Conservation (phyloP, 495 filamentous ascomycete species). For the Lasiosphaeris hirsuta region DNA sequence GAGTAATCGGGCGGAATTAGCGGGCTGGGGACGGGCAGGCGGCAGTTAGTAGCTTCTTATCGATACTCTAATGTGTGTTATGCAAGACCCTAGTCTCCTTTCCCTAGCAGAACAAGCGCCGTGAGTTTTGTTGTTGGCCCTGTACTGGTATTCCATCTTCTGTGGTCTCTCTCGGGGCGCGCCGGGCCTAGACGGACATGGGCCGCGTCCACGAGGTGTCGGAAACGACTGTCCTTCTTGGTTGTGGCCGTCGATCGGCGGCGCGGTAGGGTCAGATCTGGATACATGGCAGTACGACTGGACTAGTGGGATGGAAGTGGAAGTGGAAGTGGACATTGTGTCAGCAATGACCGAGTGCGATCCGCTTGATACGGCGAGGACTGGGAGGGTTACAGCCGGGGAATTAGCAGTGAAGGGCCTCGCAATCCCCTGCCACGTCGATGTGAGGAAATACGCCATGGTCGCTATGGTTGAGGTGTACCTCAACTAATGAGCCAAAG, state of each 20-base stretch:
- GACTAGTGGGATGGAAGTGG: not conserved
- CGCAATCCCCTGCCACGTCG: not conserved
- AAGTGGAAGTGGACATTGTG: not conserved
- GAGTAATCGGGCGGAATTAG: too few relatives aligned
- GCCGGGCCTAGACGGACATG: not conserved
- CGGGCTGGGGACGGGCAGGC: too few relatives aligned
- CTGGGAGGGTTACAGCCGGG: not conserved
- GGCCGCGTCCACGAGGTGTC: not conserved
- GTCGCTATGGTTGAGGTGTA: not conserved
- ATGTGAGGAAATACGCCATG: not conserved
- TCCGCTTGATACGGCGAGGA: not conserved
- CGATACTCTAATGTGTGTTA: too few relatives aligned
- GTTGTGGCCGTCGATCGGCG: not conserved
- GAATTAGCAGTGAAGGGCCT: not conserved
- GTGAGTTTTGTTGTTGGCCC: too few relatives aligned
- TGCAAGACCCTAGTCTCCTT: too few relatives aligned
- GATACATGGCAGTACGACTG: not conserved
- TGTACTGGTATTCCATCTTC: not conserved
- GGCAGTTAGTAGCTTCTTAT: too few relatives aligned
- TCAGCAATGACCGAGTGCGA: not conserved
- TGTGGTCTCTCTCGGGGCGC: not conserved
- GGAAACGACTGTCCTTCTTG: not conserved
- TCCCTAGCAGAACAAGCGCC: too few relatives aligned
- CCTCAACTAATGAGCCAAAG: too few relatives aligned
- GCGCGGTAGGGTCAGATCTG: not conserved